Evolutionary conservation across 129 eudicot genomes (phyloP).

Genomic region (Kitagawia praeruptora): DNA sequence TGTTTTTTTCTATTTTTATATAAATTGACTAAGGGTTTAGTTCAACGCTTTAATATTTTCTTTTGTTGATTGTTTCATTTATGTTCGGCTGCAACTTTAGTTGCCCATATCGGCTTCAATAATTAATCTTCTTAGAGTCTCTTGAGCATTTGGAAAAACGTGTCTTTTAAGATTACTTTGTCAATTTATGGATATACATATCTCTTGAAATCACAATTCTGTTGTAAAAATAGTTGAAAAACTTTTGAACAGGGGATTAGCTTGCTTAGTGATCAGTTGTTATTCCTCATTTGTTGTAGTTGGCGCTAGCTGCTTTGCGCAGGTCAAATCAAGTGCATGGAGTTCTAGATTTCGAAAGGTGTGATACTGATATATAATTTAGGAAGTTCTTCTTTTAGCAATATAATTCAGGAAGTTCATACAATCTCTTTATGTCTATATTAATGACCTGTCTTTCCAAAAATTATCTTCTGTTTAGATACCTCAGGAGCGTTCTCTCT

Average conservation of each 20-base stretch:
- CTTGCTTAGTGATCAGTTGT: neutral
- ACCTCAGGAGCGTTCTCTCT: slow-evolving; percentile 46
- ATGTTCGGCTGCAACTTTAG: neutral
- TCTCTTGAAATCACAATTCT: too few relatives aligned
- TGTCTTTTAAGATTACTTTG: neutral
- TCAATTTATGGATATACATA: neutral
- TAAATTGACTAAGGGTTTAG: neutral
- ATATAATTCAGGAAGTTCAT: neutral
- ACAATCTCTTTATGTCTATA: neutral
- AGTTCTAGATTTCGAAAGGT: slow-evolving; percentile 76
- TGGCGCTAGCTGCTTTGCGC: slow-evolving; percentile 87
- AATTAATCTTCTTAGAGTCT: neutral
- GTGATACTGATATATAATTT: too few relatives aligned
- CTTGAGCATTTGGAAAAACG: neutral
- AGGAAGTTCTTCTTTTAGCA: too few relatives aligned
- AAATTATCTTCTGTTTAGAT: slow-evolving; percentile 33
- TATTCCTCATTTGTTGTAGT: slow-evolving; percentile 34
- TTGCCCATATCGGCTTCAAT: neutral
- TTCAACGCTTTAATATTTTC: neutral
- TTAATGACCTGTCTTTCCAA: slow-evolving; percentile 1
- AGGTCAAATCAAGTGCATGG: slow-evolving; percentile 53
- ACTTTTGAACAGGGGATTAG: neutral
- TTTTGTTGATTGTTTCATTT: neutral
- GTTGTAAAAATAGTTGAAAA: too few relatives aligned
- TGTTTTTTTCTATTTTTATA: neutral